Base-by-base conservation (phyloP, 257 asterid genomes). In the Plantago ovata region DNA sequence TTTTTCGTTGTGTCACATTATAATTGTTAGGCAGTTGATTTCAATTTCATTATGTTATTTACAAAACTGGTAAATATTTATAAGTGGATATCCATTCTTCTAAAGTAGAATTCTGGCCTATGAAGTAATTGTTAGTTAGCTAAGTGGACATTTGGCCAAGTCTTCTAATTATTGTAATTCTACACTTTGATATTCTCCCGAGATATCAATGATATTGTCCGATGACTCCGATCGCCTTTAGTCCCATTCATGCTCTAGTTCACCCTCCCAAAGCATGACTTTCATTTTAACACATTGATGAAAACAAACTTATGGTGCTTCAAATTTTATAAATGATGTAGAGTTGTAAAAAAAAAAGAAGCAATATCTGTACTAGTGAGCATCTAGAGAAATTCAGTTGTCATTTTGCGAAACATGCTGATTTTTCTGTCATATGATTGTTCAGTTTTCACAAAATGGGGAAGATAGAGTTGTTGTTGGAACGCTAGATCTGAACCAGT, bases 401-500 rank as follows among this genome's bases (percentile, higher is more conserved):
- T 24, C 21, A 21, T n/a, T n/a, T n/a, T n/a, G n/a, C n/a, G n/a
- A n/a, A n/a, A 42, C 20, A 6, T 33, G 21, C 57, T 56, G 38
- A 53, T 14, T 62, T 38, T 21, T 58, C 38, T 3, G 7, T 54
- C 10, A 24, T 47, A 38, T 38, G 47, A n/a, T 55, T 15, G 40
- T 38, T 11, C 76, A 92, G 98, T 82, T 80, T 72, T 61, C 94
- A 39, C 72, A 53, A 28, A 73, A 77, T 41, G 82, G 81, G 41
- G 87, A 58, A 69, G 82, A 89, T 38, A 73, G 80, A 65, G 93
- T 92, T 13, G 95, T 88, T 22, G 94, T 92, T 38, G 98, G 95
- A 53, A 81, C 93, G 32, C 78, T 92, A 59, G 98, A 92, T 76
- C 65, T 92, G 68, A 85, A 85, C 69, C 98, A 92, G 68, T 88